These are phyloP conservation scores for Sporothrix dimorphospora DNA, from an alignment of 2,329 filamentous ascomycete species.

Conservation along the genomic window DNA sequence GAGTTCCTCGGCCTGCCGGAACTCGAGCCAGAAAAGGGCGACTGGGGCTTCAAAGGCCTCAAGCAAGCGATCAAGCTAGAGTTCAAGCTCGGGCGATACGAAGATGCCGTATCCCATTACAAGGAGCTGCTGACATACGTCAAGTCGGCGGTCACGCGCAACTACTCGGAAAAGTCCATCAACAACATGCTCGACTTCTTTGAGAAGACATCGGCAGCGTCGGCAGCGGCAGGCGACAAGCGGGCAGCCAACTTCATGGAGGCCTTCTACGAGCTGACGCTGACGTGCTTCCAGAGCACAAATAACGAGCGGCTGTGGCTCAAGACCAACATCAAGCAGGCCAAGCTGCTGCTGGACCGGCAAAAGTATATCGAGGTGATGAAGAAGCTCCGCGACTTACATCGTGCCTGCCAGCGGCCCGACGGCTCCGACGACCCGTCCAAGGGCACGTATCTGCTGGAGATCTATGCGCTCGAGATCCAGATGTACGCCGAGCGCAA, in stretches of 20 bases:
- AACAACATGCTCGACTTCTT: conserved; percentile 99
- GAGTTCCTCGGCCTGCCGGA: conserved; percentile 89
- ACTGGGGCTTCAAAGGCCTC: conserved; percentile 98
- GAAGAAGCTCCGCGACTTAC: conserved; percentile 84
- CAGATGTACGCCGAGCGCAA: conserved; percentile 97
- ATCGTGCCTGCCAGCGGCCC: conserved; percentile 82
- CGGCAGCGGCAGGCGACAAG: conserved; percentile 46
- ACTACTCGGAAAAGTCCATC: conserved; percentile 99
- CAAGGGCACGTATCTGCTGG: conserved; percentile 94
- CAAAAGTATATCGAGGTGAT: conserved; percentile 82
- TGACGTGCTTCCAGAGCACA: conserved; percentile 92
- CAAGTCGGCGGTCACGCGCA: conserved; percentile 93
- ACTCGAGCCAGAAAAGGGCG: conserved; percentile 87
- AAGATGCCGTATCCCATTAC: conserved; percentile 88
- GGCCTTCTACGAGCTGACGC: conserved; percentile 89
- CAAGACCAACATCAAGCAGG: conserved; percentile 97
- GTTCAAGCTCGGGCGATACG: conserved; percentile 87
- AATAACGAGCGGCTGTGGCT: conserved; percentile 98
- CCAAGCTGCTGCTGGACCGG: conserved; percentile 85
- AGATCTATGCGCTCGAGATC: conserved; percentile 96
- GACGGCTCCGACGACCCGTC: conserved; percentile 89
- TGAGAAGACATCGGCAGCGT: conserved; percentile 78
- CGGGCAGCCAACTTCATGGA: conserved; percentile 83
- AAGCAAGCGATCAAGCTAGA: conserved; percentile 99
- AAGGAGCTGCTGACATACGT: conserved; percentile 95